These are phyloP conservation scores for Turritis glabra DNA, from an alignment of 345 rosid genomes.

Conservation along the genomic window DNA sequence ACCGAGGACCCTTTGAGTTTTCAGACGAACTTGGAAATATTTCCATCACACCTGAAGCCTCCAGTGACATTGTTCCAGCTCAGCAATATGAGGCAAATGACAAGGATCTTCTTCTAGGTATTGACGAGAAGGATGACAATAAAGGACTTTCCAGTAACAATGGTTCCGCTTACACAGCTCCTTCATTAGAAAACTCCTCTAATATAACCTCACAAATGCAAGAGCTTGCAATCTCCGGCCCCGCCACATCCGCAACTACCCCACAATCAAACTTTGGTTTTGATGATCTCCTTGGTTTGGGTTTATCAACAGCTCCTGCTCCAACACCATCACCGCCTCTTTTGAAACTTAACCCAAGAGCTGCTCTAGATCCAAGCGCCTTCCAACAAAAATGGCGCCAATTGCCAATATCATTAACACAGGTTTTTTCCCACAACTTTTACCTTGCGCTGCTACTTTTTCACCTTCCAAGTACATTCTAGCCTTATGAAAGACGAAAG, in stretches of 20 bases:
- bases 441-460: not conserved
- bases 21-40: constrained; percentile 75
- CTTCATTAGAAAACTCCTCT: constrained; percentile 54
- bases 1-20: constrained; percentile 89
- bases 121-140: constrained; percentile 78
- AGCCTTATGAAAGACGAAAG: not conserved
- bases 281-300: constrained; percentile 87
- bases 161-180: constrained; percentile 71
- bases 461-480: not conserved
- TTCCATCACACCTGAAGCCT: constrained; percentile 66
- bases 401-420: constrained; percentile 61
- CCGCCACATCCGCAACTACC: constrained; percentile 37
- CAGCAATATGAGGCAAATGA: constrained; percentile 84
- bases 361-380: constrained; percentile 73
- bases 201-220: constrained; percentile 50
- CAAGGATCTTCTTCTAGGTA: constrained; percentile 79
- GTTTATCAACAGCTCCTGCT: constrained; percentile 51
- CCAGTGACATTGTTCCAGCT: constrained; percentile 56
- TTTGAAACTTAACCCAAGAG: constrained; percentile 80
- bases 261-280: constrained; percentile 63
- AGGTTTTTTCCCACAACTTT: constrained; percentile 45
- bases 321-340: constrained; percentile 58
- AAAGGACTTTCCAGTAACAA: constrained; percentile 48
- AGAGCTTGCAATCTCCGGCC: constrained; percentile 54
- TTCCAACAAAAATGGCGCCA: constrained; percentile 97